These are phyloP conservation scores for Microsporum ferrugineum DNA, from an alignment of 2,329 filamentous ascomycete species.

Conservation along the genomic window DNA sequence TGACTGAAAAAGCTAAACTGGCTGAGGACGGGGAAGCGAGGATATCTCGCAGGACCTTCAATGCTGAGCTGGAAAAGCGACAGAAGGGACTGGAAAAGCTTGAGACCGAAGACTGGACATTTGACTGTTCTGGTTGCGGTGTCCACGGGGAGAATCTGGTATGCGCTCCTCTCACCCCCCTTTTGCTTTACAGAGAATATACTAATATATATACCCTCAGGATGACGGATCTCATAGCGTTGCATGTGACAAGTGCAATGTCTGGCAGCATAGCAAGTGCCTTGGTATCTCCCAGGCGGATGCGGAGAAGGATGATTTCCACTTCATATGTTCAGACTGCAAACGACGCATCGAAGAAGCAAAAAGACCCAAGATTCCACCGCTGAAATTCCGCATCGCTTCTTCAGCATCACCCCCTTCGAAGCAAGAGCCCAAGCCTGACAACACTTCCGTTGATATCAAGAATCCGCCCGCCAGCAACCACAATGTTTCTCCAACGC, in stretches of 20 bases:
- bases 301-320: conserved; percentile 75
- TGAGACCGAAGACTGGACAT: conserved; percentile 73
- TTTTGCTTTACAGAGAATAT: neutral
- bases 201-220: conserved; percentile 22
- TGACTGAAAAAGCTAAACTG: conserved; percentile 64
- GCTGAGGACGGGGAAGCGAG: conserved; percentile 46
- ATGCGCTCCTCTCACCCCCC: conserved; percentile 17
- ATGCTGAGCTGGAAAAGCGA: conserved; percentile 68
- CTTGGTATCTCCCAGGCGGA: conserved; percentile 66
- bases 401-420: conserved; percentile 39
- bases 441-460: neutral
- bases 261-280: conserved; percentile 96
- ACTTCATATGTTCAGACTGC: conserved; percentile 74
- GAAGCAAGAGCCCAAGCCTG: conserved; percentile 6
- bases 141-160: conserved; percentile 70
- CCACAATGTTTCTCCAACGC: neutral
- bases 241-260: conserved; percentile 82
- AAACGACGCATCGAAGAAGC: conserved; percentile 54
- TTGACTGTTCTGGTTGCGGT: conserved; percentile 82
- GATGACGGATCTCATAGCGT: conserved; percentile 92
- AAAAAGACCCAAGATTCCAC: conserved; percentile 50
- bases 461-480: neutral
- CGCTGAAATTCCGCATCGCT: conserved; percentile 47
- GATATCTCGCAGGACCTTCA: conserved; percentile 67
- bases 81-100: conserved; percentile 65